Evolutionary conservation across 495 filamentous ascomycete species (phyloP).

Genomic region (Neurospora tetrasperma): DNA sequence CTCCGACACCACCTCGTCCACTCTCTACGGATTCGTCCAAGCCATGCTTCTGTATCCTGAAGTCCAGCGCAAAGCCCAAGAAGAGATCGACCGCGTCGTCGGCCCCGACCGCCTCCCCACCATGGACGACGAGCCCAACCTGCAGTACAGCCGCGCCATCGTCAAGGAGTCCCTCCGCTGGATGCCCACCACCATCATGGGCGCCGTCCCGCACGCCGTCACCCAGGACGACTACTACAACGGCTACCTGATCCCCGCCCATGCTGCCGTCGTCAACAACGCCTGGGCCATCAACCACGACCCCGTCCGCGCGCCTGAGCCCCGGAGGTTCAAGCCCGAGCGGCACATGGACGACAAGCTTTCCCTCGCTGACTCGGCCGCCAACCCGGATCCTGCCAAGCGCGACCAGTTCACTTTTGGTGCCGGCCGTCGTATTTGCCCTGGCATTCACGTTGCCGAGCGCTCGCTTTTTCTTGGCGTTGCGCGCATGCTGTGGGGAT

Average conservation of each 20-base stretch:
- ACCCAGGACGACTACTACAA: conserved; percentile 41
- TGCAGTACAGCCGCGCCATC: conserved; percentile 42
- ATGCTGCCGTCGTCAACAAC: conserved; percentile 35
- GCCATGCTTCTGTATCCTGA: conserved; percentile 45
- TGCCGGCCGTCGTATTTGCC: conserved; percentile 49
- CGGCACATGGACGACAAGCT: conserved; percentile 22
- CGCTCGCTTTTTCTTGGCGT: conserved; percentile 41
- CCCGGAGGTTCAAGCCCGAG: conserved; percentile 25
- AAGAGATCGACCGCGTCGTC: conserved; percentile 45
- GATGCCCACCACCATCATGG: conserved; percentile 47
- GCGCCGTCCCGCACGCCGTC: conserved; percentile 43
- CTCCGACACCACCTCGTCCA: conserved; percentile 43
- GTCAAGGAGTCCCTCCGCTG: conserved; percentile 51
- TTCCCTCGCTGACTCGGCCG: conserved; percentile 19
- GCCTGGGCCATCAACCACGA: conserved; percentile 38
- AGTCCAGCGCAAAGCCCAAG: conserved; percentile 39
- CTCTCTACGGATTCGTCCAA: conserved; percentile 48
- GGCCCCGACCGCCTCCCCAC: conserved; percentile 38
- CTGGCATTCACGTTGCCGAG: conserved; percentile 49
- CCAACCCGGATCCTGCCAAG: conserved; percentile 24
- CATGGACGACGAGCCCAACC: conserved; percentile 38
- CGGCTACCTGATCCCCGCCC: conserved; percentile 43
- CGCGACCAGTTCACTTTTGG: conserved; percentile 45
- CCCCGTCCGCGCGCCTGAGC: conserved; percentile 26
- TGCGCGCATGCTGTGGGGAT: conserved; percentile 45